Evolutionary conservation across 208 protist species (phyloP), one percentile per base, ranked within the genome.

Genomic region (Borovskyia barvae): DNA sequence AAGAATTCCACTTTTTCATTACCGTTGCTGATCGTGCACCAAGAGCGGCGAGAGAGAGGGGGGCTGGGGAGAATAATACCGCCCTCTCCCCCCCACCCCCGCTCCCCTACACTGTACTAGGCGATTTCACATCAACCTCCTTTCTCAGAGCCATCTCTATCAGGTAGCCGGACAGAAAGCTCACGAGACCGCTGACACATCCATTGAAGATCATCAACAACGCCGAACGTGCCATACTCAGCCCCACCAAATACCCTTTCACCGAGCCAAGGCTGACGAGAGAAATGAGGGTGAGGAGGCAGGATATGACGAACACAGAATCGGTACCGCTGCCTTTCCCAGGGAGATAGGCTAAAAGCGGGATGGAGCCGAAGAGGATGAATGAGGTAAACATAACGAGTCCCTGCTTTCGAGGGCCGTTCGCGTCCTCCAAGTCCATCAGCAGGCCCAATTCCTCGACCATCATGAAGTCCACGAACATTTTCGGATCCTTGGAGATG

Each of bases 391-490:
- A 97, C 82, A 96, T 98, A 11, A 97, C 92, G 2, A 94, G 30
- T n/a, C 90, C 92, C 49, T 93, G 87, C 64, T 95, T 96, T 39
- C 76, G 73, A 12, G 93, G 87, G 2, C 79, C 78, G 62, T 84
- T 45, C 8, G 52, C 46, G 64, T 96, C 89, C n/a, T 87, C 82
- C 20, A 88, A 47, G 49, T 96, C 86, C 1, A 92, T 26, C 22
- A 93, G 63, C 12, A 97, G 64, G 8, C 94, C 94, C 12, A 98
- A 77, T 65, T 98, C 93, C 60, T 98, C 87, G 14, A 92, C 81
- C 91, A 97, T 97, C 92, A 97, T 97, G 25, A 97, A 92, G 54
- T 97, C 94, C n/a, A 98, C 92, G 60, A 98, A 98, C 36, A 90
- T 72, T 43, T 97, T 92, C 33, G 57, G 81, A 53, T 98, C 84